Conservation (phyloP, 2,329 filamentous ascomycete genomes). For the Exophiala viscosa region DNA sequence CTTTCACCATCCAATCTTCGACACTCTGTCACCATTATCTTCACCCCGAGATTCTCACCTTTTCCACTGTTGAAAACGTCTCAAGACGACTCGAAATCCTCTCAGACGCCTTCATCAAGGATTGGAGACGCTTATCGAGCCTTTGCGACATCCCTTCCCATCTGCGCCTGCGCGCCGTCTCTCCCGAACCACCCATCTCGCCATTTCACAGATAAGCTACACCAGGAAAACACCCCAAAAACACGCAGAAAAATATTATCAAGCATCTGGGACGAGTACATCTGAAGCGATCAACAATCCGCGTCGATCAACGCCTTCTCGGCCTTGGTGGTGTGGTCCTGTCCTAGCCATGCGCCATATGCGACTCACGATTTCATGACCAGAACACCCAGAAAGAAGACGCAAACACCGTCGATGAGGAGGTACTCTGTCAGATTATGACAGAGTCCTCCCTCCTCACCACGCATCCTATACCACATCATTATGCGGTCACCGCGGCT, state of each 20-base stretch:
- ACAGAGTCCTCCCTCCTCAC: constrained; percentile 51
- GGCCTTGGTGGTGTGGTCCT: constrained; percentile 1
- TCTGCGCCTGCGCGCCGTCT: constrained; percentile 13
- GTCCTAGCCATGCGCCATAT: constrained; percentile 22
- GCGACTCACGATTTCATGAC: constrained; percentile 21
- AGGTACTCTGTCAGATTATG: constrained; percentile 52
- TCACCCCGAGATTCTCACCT: constrained; percentile 8
- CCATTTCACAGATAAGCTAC: not conserved
- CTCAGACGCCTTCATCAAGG: not conserved
- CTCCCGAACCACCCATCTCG: constrained; percentile 6
- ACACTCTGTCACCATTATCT: constrained; percentile 8
- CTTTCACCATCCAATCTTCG: constrained; percentile 1
- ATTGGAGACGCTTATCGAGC: not conserved
- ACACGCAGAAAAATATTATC: not conserved
- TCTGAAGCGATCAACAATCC: constrained; percentile 4
- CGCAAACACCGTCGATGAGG: constrained; percentile 35
- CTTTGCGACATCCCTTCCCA: constrained; percentile 15
- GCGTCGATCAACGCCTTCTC: not conserved
- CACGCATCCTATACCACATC: constrained; percentile 47
- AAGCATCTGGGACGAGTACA: not conserved
- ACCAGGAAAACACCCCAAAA: constrained; percentile 4
- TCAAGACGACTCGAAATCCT: not conserved
- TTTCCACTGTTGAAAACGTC: not conserved
- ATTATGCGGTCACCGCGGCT: constrained; percentile 44
- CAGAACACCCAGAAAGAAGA: constrained; percentile 5